These are phyloP conservation scores for Stagonosporopsis chrysanthemi DNA, from an alignment of 2,329 filamentous ascomycete species.

Conservation along the genomic window DNA sequence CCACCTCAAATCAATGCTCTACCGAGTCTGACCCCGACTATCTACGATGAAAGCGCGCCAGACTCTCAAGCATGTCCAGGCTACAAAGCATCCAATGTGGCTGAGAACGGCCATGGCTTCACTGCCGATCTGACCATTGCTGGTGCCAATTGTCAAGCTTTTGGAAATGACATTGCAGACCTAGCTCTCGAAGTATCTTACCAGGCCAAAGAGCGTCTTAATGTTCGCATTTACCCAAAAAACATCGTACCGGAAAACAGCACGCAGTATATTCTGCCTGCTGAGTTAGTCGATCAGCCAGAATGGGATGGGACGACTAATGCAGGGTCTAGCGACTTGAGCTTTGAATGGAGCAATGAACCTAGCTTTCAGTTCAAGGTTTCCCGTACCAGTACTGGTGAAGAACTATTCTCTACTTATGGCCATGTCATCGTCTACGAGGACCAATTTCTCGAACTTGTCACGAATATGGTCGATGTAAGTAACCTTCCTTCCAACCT, in stretches of 20 bases:
- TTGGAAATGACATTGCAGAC: slow-evolving; percentile 61
- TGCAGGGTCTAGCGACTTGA: slow-evolving; percentile 21
- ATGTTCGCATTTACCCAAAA: slow-evolving; percentile 27
- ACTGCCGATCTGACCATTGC: slow-evolving; percentile 71
- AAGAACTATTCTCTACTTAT: slow-evolving; percentile 72
- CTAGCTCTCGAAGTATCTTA: slow-evolving; percentile 65
- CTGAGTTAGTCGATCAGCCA: slow-evolving; percentile 21
- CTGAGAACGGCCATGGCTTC: slow-evolving; percentile 54
- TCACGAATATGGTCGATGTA: slow-evolving; percentile 55
- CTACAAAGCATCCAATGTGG: slow-evolving; percentile 69
- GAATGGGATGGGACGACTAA: slow-evolving; percentile 25
- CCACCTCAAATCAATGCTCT: slow-evolving; percentile 17
- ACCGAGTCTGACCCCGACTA: slow-evolving; percentile 25
- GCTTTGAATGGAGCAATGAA: slow-evolving; percentile 42
- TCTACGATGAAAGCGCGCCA: slow-evolving; percentile 24
- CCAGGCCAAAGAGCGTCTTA: slow-evolving; percentile 52
- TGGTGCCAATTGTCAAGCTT: slow-evolving; percentile 67
- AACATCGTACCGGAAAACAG: slow-evolving; percentile 23
- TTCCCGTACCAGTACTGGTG: slow-evolving; percentile 59
- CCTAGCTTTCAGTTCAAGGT: slow-evolving; percentile 72
- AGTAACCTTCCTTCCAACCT: slow-evolving; percentile 52
- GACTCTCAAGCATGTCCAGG: slow-evolving; percentile 63
- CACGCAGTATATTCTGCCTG: slow-evolving; percentile 21
- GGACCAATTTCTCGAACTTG: slow-evolving; percentile 67
- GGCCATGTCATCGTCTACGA: slow-evolving; percentile 75